phyloP scores from a whole-genome alignment of 2,329 filamentous ascomycete species.

The Apiospora koreana region DNA sequence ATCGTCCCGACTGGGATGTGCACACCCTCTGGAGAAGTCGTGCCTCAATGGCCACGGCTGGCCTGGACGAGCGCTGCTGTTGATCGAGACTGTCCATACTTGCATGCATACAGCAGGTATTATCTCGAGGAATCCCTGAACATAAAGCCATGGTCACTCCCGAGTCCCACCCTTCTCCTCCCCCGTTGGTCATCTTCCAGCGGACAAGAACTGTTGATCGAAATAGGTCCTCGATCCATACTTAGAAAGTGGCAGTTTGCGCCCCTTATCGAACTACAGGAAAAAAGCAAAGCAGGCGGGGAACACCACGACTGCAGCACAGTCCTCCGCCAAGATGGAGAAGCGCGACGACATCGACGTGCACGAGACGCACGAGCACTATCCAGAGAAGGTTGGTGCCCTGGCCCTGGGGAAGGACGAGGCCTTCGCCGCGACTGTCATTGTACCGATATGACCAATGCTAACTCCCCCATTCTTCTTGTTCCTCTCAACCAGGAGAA shows the following conservation, averaged over 20 bases:
- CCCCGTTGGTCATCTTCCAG: too few relatives aligned
- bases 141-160: constrained; percentile 9
- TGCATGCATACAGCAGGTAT: neutral
- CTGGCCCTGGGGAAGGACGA: too few relatives aligned
- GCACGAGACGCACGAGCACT: neutral
- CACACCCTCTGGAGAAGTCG: neutral
- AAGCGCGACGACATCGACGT: neutral
- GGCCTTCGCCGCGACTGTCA: neutral
- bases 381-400: constrained; percentile 11
- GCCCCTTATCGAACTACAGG: neutral
- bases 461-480: neutral
- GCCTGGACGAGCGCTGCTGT: neutral
- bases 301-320: neutral
- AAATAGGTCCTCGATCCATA: neutral
- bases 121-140: neutral
- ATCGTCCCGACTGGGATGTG: constrained; percentile 5
- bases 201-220: neutral
- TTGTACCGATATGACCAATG: too few relatives aligned
- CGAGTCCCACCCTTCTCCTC: neutral
- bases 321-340: neutral
- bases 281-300: neutral
- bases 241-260: neutral
- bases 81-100: neutral
- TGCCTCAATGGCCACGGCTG: neutral
- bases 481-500: constrained; percentile 20